These are phyloP conservation scores for Globisporangium iwayamae DNA, from an alignment of 352 stramenopile genomes.

Conservation along the genomic window DNA sequence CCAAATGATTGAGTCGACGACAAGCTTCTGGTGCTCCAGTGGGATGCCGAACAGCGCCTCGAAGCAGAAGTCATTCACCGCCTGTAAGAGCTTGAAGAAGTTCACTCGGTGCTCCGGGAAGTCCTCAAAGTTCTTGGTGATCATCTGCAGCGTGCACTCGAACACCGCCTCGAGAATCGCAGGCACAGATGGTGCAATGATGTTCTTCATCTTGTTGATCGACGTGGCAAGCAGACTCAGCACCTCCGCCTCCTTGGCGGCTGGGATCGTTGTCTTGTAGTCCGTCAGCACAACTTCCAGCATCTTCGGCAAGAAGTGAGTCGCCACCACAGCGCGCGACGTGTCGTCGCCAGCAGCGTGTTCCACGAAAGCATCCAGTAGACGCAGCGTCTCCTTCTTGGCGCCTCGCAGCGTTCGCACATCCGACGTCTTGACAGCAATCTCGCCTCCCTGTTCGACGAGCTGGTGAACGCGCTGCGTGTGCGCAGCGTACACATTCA, in stretches of 20 bases:
- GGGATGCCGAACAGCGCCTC: conserved; percentile 96
- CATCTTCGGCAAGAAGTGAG: conserved; percentile 95
- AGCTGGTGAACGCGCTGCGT: conserved; percentile 94
- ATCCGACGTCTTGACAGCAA: conserved; percentile 93
- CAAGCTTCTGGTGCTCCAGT: conserved; percentile 97
- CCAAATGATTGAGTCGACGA: conserved; percentile 99
- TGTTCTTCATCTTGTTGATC: conserved; percentile 96
- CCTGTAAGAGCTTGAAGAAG: conserved; percentile 98
- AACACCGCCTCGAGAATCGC: conserved; percentile 97
- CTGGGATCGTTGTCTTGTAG: conserved; percentile 87
- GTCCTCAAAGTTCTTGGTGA: conserved; percentile 99
- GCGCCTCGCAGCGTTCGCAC: conserved; percentile 92
- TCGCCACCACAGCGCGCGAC: conserved; percentile 81
- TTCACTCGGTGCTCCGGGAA: conserved; percentile 98
- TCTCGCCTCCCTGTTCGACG: conserved; percentile 88
- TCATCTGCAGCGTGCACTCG: conserved; percentile 99
- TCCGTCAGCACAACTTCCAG: conserved; percentile 96
- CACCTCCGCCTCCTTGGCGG: conserved; percentile 89
- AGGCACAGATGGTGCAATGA: conserved; percentile 84
- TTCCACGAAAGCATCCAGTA: conserved; percentile 97
- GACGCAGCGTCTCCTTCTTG: conserved; percentile 96
- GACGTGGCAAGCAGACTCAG: conserved; percentile 94
- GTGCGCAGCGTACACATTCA: conserved; percentile 99
- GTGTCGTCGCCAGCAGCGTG: conserved; percentile 64
- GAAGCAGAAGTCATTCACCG: conserved; percentile 96